Base-by-base conservation (phyloP, 176 grass and related monocot species). In the Lolium multiflorum region DNA sequence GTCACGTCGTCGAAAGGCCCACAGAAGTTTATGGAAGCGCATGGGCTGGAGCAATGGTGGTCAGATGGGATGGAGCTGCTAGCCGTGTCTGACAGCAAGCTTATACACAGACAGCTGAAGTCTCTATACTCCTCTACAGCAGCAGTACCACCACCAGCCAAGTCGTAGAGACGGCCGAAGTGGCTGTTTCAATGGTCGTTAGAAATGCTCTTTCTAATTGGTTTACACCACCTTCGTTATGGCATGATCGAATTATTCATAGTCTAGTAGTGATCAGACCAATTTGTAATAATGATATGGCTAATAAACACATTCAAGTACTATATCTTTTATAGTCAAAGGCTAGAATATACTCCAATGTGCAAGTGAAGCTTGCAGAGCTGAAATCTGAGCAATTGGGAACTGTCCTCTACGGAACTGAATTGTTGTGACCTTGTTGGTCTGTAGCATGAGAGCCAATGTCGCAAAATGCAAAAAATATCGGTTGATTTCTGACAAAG, bases 21-120 rank as follows among this genome's bases (percentile, higher is more conserved):
- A 0, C 89, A 89, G 62, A 95, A 89, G 68, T 95, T 98, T 74
- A 86, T 95, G 65, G 88, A 95, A 82, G 95, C 95, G 3, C 95
- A 98, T 50, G 93, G 95, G 21, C 71, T 98, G 49, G 60, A 98
- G 55, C 96, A 98, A 73, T 98, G 96, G 96, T 98, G 96, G 96
- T 89, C 96, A 18, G 91, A 95, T 64, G 96, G 94, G 84, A 87
- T 88, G 83, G 96, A 98, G 74, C 71, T 98, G 20, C 62, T 88
- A 50, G 86, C 90, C 5, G 69, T 97, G n/a, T 82, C 88, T 80
- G 81, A 97, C 87, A 91, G 95, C 89, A 91, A 95, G 80, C 91
- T 97, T 26, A 95, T 97, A 84, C 85, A 91, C 81, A 90, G 87
- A 74, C 95, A 97, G 74, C 89, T 97, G 66, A 94, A 90, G 58